Conservation (phyloP, 2,329 filamentous ascomycete species). For the Pezicula rhizophila region DNA sequence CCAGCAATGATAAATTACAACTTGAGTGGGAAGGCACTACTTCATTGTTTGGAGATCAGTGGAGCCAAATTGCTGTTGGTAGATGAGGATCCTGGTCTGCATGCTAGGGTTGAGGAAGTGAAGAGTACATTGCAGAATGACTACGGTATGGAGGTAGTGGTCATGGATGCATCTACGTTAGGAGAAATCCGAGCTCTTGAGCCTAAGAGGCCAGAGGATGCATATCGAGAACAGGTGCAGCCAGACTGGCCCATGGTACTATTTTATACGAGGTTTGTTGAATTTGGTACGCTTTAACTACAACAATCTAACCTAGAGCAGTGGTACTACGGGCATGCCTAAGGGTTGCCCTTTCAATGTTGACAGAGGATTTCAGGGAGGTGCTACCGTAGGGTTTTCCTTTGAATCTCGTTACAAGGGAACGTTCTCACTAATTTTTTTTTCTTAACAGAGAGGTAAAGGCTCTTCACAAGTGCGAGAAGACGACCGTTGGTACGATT, state of each 20-base stretch:
- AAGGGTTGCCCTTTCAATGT: slow-evolving; percentile 63
- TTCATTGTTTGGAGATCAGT: slow-evolving; percentile 59
- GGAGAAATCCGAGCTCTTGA: slow-evolving; percentile 40
- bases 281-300: neutral
- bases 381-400: slow-evolving; percentile 16
- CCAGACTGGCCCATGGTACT: slow-evolving; percentile 52
- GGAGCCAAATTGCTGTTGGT: slow-evolving; percentile 51
- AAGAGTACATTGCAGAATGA: slow-evolving; percentile 40
- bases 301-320: slow-evolving; percentile 21
- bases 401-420: neutral
- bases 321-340: slow-evolving; percentile 69
- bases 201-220: slow-evolving; percentile 46
- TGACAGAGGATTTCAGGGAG: slow-evolving; percentile 29
- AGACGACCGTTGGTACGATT: slow-evolving; percentile 64
- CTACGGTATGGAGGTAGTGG: slow-evolving; percentile 47
- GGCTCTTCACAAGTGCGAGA: slow-evolving; percentile 18
- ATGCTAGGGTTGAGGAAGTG: slow-evolving; percentile 52
- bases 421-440: neutral
- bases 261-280: slow-evolving; percentile 58
- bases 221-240: slow-evolving; percentile 45
- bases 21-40: slow-evolving; percentile 53
- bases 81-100: slow-evolving; percentile 48
- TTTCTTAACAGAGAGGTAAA: slow-evolving; percentile 8
- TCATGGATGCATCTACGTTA: slow-evolving; percentile 43
- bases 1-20: slow-evolving; percentile 70